Percentiles rank a stretch among this genome's conserved stretches.
Conservation (phyloP, 2,329 filamentous ascomycete genomes). For the Seiridium unicorne region DNA sequence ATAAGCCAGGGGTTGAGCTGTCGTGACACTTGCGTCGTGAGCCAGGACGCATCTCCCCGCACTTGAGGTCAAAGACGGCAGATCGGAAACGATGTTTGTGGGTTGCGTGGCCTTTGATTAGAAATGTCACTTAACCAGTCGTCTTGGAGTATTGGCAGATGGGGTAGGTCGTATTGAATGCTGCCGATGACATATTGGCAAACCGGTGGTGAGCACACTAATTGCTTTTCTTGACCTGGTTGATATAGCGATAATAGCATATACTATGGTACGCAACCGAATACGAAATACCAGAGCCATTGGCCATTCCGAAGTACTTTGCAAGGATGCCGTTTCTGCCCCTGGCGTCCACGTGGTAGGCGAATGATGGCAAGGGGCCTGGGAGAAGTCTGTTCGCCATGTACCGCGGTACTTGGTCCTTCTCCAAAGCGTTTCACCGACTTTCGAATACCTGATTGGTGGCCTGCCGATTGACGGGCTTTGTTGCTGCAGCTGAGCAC, state of each 20-base stretch:
- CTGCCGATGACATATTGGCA: too few relatives aligned
- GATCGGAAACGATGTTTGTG: not conserved
- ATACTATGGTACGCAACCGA: not conserved
- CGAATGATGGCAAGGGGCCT: constrained; percentile 5
- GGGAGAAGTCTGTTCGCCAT: not conserved
- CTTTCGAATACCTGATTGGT: not conserved
- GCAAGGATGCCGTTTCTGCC: constrained; percentile 6
- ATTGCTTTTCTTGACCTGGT: too few relatives aligned
- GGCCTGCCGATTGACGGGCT: not conserved
- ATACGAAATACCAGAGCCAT: not conserved
- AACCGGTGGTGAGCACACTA: not conserved
- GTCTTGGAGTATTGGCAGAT: too few relatives aligned
- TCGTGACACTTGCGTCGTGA: constrained; percentile 1
- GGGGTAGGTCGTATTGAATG: too few relatives aligned
- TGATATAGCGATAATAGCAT: too few relatives aligned
- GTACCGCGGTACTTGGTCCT: not conserved
- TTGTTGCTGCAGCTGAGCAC: not conserved
- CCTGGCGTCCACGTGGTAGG: constrained; percentile 22
- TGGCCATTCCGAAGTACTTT: not conserved
- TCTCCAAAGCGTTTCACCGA: not conserved
- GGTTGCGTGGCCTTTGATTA: not conserved
- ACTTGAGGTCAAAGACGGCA: not conserved
- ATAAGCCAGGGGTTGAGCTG: not conserved
- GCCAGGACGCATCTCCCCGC: not conserved
- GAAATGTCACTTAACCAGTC: too few relatives aligned